Conservation (phyloP, 2,329 filamentous ascomycete species). For the Arthroderma sp. region DNA sequence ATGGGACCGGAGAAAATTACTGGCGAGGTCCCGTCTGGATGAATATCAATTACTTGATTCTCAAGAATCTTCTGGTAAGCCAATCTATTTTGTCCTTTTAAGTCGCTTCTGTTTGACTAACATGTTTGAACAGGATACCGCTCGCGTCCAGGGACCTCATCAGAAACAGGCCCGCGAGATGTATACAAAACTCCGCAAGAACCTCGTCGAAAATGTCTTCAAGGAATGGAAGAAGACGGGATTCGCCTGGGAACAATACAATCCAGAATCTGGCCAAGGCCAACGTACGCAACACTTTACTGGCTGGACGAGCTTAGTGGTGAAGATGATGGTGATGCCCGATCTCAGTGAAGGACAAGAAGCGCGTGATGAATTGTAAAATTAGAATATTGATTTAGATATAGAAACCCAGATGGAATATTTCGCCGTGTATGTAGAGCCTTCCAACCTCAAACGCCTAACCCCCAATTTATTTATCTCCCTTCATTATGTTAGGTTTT, state of each 20-base stretch:
- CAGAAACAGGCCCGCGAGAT: conserved; percentile 54
- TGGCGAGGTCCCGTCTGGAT: conserved; percentile 94
- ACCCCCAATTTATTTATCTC: no score
- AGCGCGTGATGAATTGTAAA: conserved; percentile 38
- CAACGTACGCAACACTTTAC: conserved; percentile 97
- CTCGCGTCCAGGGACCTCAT: conserved; percentile 51
- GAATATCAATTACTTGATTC: conserved; percentile 83
- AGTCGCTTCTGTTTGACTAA: conserved; percentile 8
- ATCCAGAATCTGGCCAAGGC: conserved; percentile 81
- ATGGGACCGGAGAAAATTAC: conserved; percentile 90
- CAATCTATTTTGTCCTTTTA: conserved; percentile 4
- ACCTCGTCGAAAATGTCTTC: conserved; percentile 80
- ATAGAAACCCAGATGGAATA: no score
- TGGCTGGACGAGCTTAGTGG: conserved; percentile 95
- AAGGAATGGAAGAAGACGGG: conserved; percentile 79
- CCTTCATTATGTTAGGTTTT: no score
- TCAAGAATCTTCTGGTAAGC: conserved; percentile 65
- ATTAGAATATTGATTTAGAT: no score
- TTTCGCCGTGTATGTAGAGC: no score
- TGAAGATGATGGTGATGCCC: conserved; percentile 95
- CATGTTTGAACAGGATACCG: conserved; percentile 43
- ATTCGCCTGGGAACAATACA: conserved; percentile 98
- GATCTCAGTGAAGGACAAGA: conserved; percentile 37
- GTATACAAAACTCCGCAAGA: conserved; percentile 65
- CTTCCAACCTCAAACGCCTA: no score